phyloP scores from a whole-genome alignment of 257 asterid genomes.

The Solanum okadae region DNA sequence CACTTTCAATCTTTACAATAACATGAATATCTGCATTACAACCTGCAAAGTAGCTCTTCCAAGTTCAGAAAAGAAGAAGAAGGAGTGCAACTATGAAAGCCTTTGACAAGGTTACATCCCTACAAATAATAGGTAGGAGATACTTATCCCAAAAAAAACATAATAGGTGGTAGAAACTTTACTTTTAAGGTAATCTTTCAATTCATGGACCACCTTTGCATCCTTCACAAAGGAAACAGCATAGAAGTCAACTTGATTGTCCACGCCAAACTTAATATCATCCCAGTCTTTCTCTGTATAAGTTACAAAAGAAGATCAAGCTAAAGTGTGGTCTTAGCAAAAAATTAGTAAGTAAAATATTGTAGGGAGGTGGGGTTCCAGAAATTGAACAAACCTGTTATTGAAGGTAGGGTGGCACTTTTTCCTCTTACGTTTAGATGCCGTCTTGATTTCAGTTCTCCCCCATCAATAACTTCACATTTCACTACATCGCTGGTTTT shows the following conservation, averaged over 20 bases:
- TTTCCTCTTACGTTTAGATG: slow-evolving; percentile 97
- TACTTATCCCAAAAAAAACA: background rate
- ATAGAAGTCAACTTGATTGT: slow-evolving; percentile 88
- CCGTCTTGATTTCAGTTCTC: slow-evolving; percentile 91
- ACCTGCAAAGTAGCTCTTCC: slow-evolving; percentile 36
- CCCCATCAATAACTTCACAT: slow-evolving; percentile 89
- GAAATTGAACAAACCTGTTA: slow-evolving; percentile 55
- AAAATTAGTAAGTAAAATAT: background rate
- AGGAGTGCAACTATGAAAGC: background rate
- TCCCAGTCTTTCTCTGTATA: slow-evolving; percentile 91
- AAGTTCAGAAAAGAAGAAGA: background rate
- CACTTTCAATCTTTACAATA: slow-evolving; percentile 91
- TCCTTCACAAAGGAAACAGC: slow-evolving; percentile 99
- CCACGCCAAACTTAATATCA: slow-evolving; percentile 96
- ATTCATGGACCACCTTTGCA: slow-evolving; percentile 83
- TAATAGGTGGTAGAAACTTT: slow-evolving; percentile 7
- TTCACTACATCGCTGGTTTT: slow-evolving; percentile 61
- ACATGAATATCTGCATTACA: slow-evolving; percentile 81
- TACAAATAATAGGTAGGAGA: background rate
- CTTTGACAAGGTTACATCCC: background rate
- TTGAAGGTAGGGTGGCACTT: slow-evolving; percentile 95
- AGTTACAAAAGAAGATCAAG: background rate
- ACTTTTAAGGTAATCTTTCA: slow-evolving; percentile 83
- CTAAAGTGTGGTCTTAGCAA: background rate
- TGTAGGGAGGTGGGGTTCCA: background rate